A percentile compares a stretch with the other conserved stretches of the same genome.
Conservation (phyloP, 2,329 filamentous ascomycete genomes). For the Penicillium nordicum region DNA sequence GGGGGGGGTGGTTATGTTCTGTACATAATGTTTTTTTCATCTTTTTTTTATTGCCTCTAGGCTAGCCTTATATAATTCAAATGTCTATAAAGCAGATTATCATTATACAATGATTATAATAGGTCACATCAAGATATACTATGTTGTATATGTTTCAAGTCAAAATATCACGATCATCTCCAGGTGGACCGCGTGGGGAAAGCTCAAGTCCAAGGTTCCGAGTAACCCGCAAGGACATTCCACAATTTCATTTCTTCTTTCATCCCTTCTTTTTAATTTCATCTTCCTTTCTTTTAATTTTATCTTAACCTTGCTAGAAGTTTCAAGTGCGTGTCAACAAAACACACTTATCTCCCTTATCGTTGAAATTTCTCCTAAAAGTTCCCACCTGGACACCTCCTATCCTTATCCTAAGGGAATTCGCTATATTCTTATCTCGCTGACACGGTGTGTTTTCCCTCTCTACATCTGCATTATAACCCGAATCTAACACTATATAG, state of each 20-base stretch:
- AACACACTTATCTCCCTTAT: conserved; percentile 1
- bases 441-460: background rate
- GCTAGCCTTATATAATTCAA: conserved; percentile 14
- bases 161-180: background rate
- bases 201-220: conserved; percentile 20
- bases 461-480: background rate
- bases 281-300: background rate
- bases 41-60: conserved; percentile 6
- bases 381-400: background rate
- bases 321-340: background rate
- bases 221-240: conserved; percentile 14
- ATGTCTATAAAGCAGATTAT: background rate
- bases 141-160: background rate
- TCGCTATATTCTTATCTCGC: conserved; percentile 2
- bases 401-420: conserved; percentile 3
- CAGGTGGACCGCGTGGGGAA: conserved; percentile 18
- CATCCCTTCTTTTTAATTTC: background rate
- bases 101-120: background rate
- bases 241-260: background rate
- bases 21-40: conserved; percentile 21
- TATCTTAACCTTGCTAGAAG: background rate
- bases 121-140: background rate
- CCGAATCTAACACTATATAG: background rate
- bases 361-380: background rate
- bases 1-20: background rate